These are phyloP conservation scores for Zasmidium angulare DNA, from an alignment of 2,329 filamentous ascomycete species.

Conservation along the genomic window DNA sequence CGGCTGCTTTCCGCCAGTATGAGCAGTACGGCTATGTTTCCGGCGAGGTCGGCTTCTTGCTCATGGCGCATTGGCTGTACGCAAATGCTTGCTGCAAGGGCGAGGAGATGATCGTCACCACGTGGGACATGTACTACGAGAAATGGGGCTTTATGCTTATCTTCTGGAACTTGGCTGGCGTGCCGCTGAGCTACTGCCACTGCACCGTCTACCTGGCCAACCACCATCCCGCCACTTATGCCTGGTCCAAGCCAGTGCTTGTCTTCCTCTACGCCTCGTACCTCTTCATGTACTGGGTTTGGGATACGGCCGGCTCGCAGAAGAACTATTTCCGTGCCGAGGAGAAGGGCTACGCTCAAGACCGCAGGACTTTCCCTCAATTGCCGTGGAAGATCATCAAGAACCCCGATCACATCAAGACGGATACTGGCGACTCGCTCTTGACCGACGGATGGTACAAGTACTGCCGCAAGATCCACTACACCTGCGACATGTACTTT, in stretches of 20 bases:
- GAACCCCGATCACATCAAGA: constrained; percentile 76
- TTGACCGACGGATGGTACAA: constrained; percentile 82
- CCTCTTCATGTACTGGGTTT: constrained; percentile 82
- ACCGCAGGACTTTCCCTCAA: constrained; percentile 82
- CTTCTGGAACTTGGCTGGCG: constrained; percentile 94
- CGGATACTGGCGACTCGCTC: constrained; percentile 71
- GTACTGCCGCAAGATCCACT: constrained; percentile 57
- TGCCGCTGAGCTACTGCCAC: constrained; percentile 89
- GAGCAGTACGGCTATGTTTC: constrained; percentile 83
- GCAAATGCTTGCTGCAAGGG: constrained; percentile 90
- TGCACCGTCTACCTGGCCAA: constrained; percentile 87
- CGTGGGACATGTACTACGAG: constrained; percentile 96
- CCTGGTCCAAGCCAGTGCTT: constrained; percentile 70
- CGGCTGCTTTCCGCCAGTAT: constrained; percentile 77
- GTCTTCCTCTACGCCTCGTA: constrained; percentile 67
- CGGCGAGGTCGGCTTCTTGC: constrained; percentile 77
- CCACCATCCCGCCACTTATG: constrained; percentile 74
- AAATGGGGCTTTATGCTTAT: constrained; percentile 98
- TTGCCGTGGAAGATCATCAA: constrained; percentile 83
- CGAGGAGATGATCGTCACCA: constrained; percentile 85
- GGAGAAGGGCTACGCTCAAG: constrained; percentile 69
- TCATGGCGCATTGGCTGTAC: constrained; percentile 90
- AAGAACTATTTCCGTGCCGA: constrained; percentile 87
- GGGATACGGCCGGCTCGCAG: constrained; percentile 89
- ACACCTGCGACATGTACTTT: constrained; percentile 78